Evolutionary conservation across 192 early-diverging fungal genomes (phyloP).

Genomic region (Glomus cerebriforme): DNA sequence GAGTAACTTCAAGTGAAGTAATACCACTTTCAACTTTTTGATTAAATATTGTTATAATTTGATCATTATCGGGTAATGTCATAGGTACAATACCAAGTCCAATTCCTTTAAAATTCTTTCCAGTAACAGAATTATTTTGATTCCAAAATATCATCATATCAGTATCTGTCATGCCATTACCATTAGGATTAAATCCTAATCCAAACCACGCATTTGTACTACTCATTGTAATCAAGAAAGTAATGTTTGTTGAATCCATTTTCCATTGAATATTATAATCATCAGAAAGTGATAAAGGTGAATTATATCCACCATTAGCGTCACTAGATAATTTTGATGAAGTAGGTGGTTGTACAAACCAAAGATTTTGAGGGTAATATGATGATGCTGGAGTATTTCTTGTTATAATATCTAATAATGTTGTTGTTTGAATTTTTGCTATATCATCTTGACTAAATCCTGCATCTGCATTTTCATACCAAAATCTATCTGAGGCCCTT

Average conservation of each 20-base stretch:
- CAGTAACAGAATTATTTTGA: neutral
- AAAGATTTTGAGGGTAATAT: neutral
- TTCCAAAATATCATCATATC: neutral
- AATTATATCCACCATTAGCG: neutral
- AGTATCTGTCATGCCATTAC: neutral
- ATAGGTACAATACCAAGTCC: neutral
- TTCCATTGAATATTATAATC: neutral
- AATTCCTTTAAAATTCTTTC: neutral
- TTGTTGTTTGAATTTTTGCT: constrained; percentile 24
- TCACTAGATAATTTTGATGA: neutral
- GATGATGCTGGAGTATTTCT: neutral
- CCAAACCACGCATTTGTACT: constrained; percentile 12
- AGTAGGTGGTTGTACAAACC: neutral
- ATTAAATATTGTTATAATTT: neutral
- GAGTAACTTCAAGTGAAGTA: neutral
- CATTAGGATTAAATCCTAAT: constrained; percentile 2
- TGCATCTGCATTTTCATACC: constrained; percentile 48
- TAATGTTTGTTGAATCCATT: neutral
- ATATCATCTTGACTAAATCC: constrained; percentile 41
- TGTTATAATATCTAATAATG: constrained; percentile 16
- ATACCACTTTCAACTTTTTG: neutral
- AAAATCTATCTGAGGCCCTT: constrained; percentile 53
- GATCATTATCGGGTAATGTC: neutral
- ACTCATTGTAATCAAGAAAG: neutral
- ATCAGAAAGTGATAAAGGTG: neutral